Base-by-base conservation (phyloP, 176 grass and related monocot genomes). In the Avena sativa region DNA sequence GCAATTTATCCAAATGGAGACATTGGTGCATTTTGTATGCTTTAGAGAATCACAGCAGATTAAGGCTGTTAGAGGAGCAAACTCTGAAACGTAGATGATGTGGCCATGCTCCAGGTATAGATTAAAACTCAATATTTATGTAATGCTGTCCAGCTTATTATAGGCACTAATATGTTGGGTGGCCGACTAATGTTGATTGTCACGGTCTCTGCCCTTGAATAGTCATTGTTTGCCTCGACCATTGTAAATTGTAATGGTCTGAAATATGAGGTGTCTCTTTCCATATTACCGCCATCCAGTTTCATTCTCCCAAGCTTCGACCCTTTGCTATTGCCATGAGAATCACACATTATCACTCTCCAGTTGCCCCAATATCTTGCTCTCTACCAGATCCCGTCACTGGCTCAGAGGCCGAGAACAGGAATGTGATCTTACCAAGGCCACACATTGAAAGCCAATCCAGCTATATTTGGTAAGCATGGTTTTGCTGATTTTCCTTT, bases 11-110 rank as follows among this genome's bases (percentile, higher is more conserved):
- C 97, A 85, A 98, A 98, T 90, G 94, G 97, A 78, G 57, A 96
- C 92, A 71, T 85, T 98, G 57, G 97, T 96, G 53, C 97, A 96
- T 88, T 98, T 98, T 94, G 94, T 98, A 36, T 98, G 97, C 94
- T 98, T 96, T 89, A 93, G 92, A 87, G 97, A 96, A 57, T 91
- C 97, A 3, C 97, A 98, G 80, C 92, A 91, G 76, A 92, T 94
- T 43, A 96, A 94, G 71, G 89, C 94, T 85, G 90, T 87, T 49
- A 89, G 89, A 89, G 90, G 95, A 61, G 61, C 86, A 59, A 76
- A 84, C 36, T 84, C 83, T 66, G 69, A 96, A 87, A 84, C 94
- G 85, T 64, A 83, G 77, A 77, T 90, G 82, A 79, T 69, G 76
- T 86, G 80, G 53, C 79, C 60, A 70, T 76, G 7, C 30, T 76